phyloP scores from a whole-genome alignment of 225 moss, liverwort and hornwort genomes.

The Lunularia cruciata region DNA sequence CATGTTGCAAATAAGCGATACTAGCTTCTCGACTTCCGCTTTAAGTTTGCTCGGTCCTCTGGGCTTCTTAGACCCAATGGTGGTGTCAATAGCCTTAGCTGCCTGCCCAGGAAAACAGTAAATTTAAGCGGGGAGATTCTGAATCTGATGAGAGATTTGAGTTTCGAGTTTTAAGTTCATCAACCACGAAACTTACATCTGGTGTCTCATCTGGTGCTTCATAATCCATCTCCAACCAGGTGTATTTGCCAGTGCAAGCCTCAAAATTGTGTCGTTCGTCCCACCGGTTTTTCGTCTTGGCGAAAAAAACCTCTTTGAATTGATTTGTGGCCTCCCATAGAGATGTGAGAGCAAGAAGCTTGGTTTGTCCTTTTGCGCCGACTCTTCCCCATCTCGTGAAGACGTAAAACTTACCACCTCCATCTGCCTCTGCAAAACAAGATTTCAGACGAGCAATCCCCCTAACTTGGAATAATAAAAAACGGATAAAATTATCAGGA shows the following conservation, averaged over 20 bases:
- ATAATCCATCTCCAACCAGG: conserved; percentile 99
- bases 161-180: no score
- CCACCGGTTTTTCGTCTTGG: conserved; percentile 72
- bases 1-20: conserved; percentile 71
- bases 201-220: conserved; percentile 24
- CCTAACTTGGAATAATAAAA: no score
- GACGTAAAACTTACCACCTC: conserved; percentile 44
- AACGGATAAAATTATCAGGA: no score
- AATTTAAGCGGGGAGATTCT: no score
- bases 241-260: conserved; percentile 65
- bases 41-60: conserved; percentile 63
- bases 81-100: conserved; percentile 3
- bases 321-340: conserved; percentile 8
- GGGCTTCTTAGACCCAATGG: conserved; percentile 21
- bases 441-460: no score
- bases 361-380: conserved; percentile 75
- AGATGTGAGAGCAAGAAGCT: conserved; percentile 30
- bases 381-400: conserved; percentile 92
- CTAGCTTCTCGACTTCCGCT: conserved; percentile 58
- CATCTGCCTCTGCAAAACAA: conserved; percentile 56
- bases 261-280: conserved; percentile 50
- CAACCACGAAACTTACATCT: neutral
- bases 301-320: conserved; percentile 51
- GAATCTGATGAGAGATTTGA: no score
- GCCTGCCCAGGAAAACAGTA: conserved; percentile 11